These are phyloP conservation scores for Pseudogymnoascus sp. DNA, from an alignment of 2,329 filamentous ascomycete genomes.

Conservation along the genomic window DNA sequence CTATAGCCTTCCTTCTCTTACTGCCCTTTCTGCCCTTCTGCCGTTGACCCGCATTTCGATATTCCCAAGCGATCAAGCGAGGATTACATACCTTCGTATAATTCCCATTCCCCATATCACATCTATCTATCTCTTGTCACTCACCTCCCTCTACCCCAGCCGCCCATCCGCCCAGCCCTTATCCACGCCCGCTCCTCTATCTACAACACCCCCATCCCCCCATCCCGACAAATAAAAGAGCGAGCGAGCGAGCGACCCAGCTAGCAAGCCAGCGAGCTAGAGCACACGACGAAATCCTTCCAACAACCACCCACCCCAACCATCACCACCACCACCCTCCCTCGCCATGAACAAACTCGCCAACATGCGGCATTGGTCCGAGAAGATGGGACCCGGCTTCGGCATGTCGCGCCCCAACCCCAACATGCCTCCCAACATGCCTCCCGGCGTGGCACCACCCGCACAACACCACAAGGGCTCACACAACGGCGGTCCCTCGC, in stretches of 20 bases:
- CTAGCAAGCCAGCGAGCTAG: too few species aligned
- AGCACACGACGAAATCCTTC: conserved; percentile 18
- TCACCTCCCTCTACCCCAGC: conserved; percentile 18
- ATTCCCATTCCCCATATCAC: conserved; percentile 20
- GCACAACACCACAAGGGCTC: conserved; percentile 32
- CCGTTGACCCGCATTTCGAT: conserved; percentile 6
- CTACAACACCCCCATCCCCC: background rate
- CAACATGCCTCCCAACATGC: background rate
- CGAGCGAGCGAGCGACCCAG: too few species aligned
- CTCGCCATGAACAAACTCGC: conserved; percentile 63
- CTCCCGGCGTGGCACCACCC: background rate
- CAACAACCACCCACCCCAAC: conserved; percentile 21
- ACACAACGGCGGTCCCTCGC: conserved; percentile 44
- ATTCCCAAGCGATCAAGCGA: conserved; percentile 10
- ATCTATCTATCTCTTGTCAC: conserved; percentile 21
- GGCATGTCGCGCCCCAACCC: conserved; percentile 50
- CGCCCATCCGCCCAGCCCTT: conserved; percentile 16
- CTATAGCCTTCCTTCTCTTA: background rate
- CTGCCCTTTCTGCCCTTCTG: background rate
- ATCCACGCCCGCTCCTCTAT: conserved; percentile 7
- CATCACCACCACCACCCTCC: conserved; percentile 1
- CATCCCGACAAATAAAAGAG: background rate
- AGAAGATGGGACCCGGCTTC: conserved; percentile 63
- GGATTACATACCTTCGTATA: conserved; percentile 15
- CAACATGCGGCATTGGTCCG: conserved; percentile 67